Conservation (phyloP, 148 eudicot genomes). For the Diospyros kaki region DNA sequence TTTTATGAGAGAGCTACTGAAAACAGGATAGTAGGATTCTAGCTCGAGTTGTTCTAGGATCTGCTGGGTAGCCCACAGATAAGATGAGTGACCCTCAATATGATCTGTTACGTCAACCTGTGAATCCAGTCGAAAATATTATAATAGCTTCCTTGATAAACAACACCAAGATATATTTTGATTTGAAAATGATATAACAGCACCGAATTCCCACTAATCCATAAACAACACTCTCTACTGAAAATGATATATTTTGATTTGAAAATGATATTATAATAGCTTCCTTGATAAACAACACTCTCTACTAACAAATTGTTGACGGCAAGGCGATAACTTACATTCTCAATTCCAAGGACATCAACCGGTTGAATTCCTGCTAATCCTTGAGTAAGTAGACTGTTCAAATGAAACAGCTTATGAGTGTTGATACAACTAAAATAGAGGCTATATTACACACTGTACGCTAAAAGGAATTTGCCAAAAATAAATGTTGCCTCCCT, state of each 20-base stretch:
- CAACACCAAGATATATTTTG: background rate
- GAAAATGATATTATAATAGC: background rate
- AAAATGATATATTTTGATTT: background rate
- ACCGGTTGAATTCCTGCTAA: constrained; percentile 94
- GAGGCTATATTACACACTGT: background rate
- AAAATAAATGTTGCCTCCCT: too few species aligned
- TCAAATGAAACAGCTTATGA: background rate
- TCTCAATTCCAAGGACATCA: constrained; percentile 82
- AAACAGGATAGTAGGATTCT: constrained; percentile 74
- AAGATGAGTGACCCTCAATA: constrained; percentile 88
- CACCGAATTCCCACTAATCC: too few species aligned
- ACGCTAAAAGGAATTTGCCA: too few species aligned
- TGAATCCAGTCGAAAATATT: background rate
- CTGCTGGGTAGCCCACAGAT: constrained; percentile 74
- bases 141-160: too few species aligned
- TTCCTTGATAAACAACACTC: background rate
- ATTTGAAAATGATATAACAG: background rate
- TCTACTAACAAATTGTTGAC: background rate
- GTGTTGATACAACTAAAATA: background rate
- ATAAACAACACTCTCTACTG: too few species aligned
- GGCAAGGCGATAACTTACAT: constrained; percentile 41
- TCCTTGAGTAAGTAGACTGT: constrained; percentile 89
- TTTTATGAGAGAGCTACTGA: constrained; percentile 17
- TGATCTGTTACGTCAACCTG: constrained; percentile 82
- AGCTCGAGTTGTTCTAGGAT: constrained; percentile 78